These are phyloP conservation scores for Rhipidocladum racemiflorum DNA, from an alignment of 176 grass and related monocot genomes.

Conservation along the genomic window DNA sequence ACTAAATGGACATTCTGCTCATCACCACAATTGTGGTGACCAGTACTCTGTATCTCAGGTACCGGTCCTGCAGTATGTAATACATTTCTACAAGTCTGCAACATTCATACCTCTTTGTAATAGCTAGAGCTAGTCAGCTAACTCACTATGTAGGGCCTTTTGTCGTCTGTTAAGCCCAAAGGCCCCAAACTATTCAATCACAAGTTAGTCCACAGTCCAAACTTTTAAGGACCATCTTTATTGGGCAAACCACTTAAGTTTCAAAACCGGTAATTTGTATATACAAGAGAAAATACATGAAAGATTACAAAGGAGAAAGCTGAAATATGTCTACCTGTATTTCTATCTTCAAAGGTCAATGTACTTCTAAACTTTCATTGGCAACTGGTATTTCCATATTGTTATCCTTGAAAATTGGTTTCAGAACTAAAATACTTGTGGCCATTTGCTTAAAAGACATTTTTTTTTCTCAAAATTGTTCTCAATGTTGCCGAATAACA, in stretches of 20 bases:
- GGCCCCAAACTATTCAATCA: neutral
- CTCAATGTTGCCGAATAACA: too few species aligned
- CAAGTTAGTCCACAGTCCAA: neutral
- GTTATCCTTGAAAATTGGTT: neutral
- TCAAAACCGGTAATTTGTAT: neutral
- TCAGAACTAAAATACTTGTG: neutral
- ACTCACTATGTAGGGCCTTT: neutral
- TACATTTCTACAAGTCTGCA: constrained; percentile 9
- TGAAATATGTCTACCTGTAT: neutral
- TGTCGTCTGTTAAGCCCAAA: neutral
- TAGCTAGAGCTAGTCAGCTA: neutral
- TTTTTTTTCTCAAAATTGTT: neutral
- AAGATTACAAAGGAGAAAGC: neutral
- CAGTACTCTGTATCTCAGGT: constrained; percentile 17
- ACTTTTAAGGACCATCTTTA: neutral
- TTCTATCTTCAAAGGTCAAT: neutral
- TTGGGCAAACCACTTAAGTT: neutral
- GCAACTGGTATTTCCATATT: neutral
- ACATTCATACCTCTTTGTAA: neutral
- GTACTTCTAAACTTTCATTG: neutral
- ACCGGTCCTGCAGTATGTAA: constrained; percentile 23
- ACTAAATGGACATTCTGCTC: constrained; percentile 20
- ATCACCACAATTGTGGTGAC: neutral
- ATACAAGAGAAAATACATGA: neutral
- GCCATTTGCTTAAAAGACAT: too few species aligned